These are phyloP conservation scores for Fraxinus greggii DNA, from an alignment of 305 asterid genomes.

Conservation along the genomic window DNA sequence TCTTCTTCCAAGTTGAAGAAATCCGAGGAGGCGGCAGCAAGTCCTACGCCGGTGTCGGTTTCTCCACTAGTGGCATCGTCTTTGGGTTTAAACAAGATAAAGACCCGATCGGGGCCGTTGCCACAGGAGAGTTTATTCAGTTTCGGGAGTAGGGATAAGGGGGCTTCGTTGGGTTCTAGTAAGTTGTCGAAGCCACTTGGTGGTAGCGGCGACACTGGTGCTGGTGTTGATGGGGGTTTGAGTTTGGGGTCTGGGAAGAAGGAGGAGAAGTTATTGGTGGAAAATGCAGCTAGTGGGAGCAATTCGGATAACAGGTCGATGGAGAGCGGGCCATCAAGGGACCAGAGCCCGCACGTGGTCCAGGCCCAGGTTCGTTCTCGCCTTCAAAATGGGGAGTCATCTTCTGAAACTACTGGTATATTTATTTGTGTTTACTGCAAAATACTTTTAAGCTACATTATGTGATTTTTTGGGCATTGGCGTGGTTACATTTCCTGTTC, in stretches of 20 bases:
- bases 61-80: slow-evolving; percentile 99
- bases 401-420: slow-evolving; percentile 75
- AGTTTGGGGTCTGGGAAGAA: slow-evolving; percentile 43
- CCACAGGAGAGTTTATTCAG: slow-evolving; percentile 96
- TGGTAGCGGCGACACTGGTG: slow-evolving; percentile 30
- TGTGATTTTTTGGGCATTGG: neutral
- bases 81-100: slow-evolving; percentile 91
- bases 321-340: slow-evolving; percentile 69
- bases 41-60: slow-evolving; percentile 40
- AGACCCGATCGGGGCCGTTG: slow-evolving; percentile 99
- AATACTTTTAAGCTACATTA: neutral
- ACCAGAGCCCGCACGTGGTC: slow-evolving; percentile 60
- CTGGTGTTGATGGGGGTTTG: slow-evolving; percentile 37
- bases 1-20: slow-evolving; percentile 45
- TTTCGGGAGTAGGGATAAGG: slow-evolving; percentile 73
- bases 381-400: slow-evolving; percentile 71
- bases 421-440: slow-evolving; percentile 1
- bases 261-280: slow-evolving; percentile 44
- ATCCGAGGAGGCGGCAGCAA: slow-evolving; percentile 41
- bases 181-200: slow-evolving; percentile 67
- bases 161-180: slow-evolving; percentile 69
- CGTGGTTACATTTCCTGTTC: slow-evolving; percentile 14
- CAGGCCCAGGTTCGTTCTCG: slow-evolving; percentile 60
- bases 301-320: slow-evolving; percentile 66
- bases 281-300: slow-evolving; percentile 49